Conservation (phyloP, 257 asterid genomes). For the Solanum okadae region DNA sequence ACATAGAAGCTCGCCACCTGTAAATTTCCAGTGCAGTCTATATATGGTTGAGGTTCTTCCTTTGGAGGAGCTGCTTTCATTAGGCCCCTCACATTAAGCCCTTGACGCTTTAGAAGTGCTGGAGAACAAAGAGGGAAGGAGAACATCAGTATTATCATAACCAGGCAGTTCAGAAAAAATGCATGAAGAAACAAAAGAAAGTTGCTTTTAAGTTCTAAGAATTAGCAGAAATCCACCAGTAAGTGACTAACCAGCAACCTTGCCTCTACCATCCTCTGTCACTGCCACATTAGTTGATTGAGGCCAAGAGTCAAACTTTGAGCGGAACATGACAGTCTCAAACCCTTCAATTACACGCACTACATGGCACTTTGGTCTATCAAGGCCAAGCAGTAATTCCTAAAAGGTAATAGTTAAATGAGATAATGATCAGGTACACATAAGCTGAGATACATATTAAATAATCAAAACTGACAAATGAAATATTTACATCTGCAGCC, state of each 20-base stretch:
- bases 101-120: conserved; percentile 97
- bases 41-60: conserved; percentile 75
- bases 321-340: conserved; percentile 80
- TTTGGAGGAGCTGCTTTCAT: conserved; percentile 82
- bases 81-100: conserved; percentile 89
- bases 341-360: conserved; percentile 91
- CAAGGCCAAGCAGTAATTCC: conserved; percentile 59
- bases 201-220: not conserved
- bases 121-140: conserved; percentile 10
- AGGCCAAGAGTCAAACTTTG: conserved; percentile 87
- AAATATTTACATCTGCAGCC: conserved; percentile 67
- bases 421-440: conserved; percentile 6
- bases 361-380: conserved; percentile 56
- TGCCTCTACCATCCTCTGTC: conserved; percentile 95
- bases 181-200: not conserved
- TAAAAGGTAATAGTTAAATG: conserved; percentile 12
- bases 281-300: conserved; percentile 59
- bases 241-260: conserved; percentile 85
- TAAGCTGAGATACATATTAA: not conserved
- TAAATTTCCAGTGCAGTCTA: conserved; percentile 91
- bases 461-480: conserved; percentile 15
- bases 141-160: not conserved
- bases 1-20: conserved; percentile 47
- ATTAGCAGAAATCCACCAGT: conserved; percentile 1
- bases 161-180: not conserved